Base-by-base conservation (phyloP, 225 moss, liverwort and hornwort genomes). In the Thuidium tamariscinum region DNA sequence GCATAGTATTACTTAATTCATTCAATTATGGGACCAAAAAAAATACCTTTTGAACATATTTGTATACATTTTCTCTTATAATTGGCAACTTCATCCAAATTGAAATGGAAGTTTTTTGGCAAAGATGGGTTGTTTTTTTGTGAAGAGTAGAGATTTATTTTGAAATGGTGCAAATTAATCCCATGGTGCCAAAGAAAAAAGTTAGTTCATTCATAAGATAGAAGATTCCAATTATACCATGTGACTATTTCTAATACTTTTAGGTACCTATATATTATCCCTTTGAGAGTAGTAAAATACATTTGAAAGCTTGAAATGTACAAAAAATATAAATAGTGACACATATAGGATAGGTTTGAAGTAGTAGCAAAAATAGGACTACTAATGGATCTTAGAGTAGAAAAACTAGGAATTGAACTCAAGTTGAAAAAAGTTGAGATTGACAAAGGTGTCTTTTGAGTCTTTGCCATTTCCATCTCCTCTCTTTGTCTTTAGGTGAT, bases 251-350 rank as follows among this genome's bases (percentile, higher is more conserved):
- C 2, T 66, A 6, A 9, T 2, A 66, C 5, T 66, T 36, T 66
- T 2, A 1, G 21, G 21, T 36, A 36, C 7, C 7, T 39, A 13
- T 23, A 1, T 68, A 39, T 39, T 36, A 51, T 16, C 16, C 51
- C 4, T 16, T 15, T 51, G 7, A 5, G 15, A 51, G 6, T 51
- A 23, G 39, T 39, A 68, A 21, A 37, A 13, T 68, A 39, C 23
- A 67, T 68, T 39, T 39, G 68, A 68, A 39, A 68, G 68, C 21
- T 67, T 68, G 23, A 68, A 68, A 68, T 68, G 23, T 39, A 23
- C 0, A 68, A 1, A 0, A 2, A 25, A 14, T 1, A 23, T 8
- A 68, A 7, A 39, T 2, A 37, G 4, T 39, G 7, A 7, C 2
- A 13, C 22, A 6, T 6, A 22, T 67, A 22, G 21, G 67, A 67